phyloP scores from a whole-genome alignment of 352 stramenopile genomes.

The Phytophthora syringae region DNA sequence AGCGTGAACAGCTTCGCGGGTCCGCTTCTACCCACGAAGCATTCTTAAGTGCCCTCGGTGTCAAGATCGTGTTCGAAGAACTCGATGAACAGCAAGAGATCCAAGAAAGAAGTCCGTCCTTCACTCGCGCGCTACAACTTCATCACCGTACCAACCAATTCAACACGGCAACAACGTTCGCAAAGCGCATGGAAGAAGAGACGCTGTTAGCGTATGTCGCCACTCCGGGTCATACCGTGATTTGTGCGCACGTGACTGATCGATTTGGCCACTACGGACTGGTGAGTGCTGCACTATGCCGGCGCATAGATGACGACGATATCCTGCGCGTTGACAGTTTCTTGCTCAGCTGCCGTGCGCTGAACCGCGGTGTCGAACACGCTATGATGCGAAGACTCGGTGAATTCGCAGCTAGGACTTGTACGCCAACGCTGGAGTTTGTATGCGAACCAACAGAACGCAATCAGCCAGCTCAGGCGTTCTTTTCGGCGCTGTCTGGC shows the following conservation, averaged over 20 bases:
- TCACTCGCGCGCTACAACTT: constrained; percentile 62
- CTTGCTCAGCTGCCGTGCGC: constrained; percentile 70
- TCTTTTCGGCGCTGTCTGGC: constrained; percentile 52
- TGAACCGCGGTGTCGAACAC: constrained; percentile 79
- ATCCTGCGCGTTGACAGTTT: constrained; percentile 59
- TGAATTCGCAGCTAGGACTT: constrained; percentile 30
- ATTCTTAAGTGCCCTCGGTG: constrained; percentile 71
- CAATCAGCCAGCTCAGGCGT: constrained; percentile 62
- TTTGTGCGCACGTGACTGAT: constrained; percentile 72
- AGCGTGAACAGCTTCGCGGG: constrained; percentile 43
- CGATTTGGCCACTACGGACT: constrained; percentile 81
- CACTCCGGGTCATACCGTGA: constrained; percentile 22
- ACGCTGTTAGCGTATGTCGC: constrained; percentile 38
- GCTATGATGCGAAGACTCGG: constrained; percentile 63
- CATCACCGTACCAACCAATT: constrained; percentile 82
- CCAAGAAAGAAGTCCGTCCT: constrained; percentile 25
- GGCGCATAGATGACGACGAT: constrained; percentile 2
- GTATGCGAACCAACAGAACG: constrained; percentile 70
- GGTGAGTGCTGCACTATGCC: constrained; percentile 56
- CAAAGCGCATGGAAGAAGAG: constrained; percentile 44
- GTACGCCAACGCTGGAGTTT: constrained; percentile 35
- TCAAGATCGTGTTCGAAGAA: constrained; percentile 73
- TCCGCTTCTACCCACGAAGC: constrained; percentile 46
- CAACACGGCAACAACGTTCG: constrained; percentile 65
- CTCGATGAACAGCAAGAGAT: constrained; percentile 30